Percentiles rank a stretch among this genome's conserved stretches.
Conservation (phyloP, 176 grass and related monocot genomes). For the Oryza rufipogon region DNA sequence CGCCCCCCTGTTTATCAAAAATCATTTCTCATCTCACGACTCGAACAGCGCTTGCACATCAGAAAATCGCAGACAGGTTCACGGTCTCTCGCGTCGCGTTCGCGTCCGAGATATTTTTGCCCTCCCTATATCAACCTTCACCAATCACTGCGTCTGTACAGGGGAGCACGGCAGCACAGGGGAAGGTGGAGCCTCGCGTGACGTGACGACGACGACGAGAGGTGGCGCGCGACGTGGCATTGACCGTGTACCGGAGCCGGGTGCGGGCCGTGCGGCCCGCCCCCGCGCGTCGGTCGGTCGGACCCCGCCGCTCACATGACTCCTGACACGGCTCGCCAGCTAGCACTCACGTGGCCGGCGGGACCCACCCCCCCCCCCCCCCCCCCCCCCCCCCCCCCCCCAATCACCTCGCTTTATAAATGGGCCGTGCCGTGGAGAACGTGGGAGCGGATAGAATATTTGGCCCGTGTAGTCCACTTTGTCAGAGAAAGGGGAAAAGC, state of each 20-base stretch:
- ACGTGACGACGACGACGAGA: background rate
- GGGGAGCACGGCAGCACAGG: too few relatives aligned
- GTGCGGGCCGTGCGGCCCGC: too few relatives aligned
- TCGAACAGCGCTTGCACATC: too few relatives aligned
- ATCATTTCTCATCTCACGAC: background rate
- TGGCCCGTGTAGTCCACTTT: slow-evolving; percentile 1
- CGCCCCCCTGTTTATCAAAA: background rate
- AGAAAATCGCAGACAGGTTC: background rate
- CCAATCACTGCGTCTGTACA: too few relatives aligned
- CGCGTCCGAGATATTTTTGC: background rate
- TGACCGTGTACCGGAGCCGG: slow-evolving; percentile 5
- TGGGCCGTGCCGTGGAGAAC: slow-evolving; percentile 35
- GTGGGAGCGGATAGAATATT: slow-evolving; percentile 30
- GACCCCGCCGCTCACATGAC: slow-evolving; percentile 41
- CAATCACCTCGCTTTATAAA: slow-evolving; percentile 26
- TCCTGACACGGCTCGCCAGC: slow-evolving; percentile 39
- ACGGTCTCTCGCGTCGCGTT: background rate
- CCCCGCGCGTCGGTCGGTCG: background rate
- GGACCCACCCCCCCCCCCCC: background rate
- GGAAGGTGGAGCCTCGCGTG: background rate
- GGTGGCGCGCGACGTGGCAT: slow-evolving; percentile 34
- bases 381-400: too few relatives aligned
- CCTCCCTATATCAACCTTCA: too few relatives aligned
- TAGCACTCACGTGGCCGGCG: slow-evolving; percentile 37
- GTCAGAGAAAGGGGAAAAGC: background rate